These are phyloP conservation scores for Phyllostachys edulis DNA, from an alignment of 176 grass and related monocot genomes.

Conservation along the genomic window DNA sequence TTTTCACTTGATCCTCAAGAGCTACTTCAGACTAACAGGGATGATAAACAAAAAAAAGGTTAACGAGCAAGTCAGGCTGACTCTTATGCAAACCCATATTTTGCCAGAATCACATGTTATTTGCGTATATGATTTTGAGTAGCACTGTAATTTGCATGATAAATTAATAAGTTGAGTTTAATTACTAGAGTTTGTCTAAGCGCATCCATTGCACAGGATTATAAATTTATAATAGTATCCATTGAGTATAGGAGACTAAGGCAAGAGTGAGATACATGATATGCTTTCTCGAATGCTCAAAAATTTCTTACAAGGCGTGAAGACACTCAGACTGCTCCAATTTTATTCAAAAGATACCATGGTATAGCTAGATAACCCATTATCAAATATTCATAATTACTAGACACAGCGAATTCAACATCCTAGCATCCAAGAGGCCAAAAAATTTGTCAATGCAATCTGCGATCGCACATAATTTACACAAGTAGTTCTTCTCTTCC, in stretches of 20 bases:
- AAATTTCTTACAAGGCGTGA: not conserved
- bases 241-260: not conserved
- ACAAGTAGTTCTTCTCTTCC: not conserved
- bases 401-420: not conserved
- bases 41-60: not conserved
- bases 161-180: not conserved
- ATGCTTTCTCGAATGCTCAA: not conserved
- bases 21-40: not conserved
- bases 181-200: not conserved
- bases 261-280: not conserved
- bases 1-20: not conserved
- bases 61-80: not conserved
- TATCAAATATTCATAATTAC: not conserved
- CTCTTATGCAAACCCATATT: not conserved
- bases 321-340: not conserved
- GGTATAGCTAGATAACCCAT: not conserved
- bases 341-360: not conserved
- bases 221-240: not conserved
- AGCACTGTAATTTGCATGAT: not conserved
- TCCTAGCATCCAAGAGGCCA: not conserved
- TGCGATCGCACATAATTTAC: not conserved
- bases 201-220: not conserved
- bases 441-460: not conserved
- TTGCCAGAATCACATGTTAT: not conserved
- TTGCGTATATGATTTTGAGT: not conserved